Evolutionary conservation across 495 filamentous ascomycete species (phyloP).

Genomic region (Annulohypoxylon stygium): DNA sequence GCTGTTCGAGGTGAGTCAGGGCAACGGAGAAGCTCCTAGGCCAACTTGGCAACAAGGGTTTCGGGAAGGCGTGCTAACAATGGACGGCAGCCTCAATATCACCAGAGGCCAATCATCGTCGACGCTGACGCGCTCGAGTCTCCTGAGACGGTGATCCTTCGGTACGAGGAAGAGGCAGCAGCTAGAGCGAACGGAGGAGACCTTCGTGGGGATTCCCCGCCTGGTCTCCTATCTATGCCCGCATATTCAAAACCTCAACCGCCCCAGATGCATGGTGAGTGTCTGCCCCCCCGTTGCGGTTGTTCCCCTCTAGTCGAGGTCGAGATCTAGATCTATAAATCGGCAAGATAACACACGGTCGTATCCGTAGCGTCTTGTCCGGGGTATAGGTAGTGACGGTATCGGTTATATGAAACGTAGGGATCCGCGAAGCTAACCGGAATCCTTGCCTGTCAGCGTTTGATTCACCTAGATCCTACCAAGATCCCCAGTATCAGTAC

Average conservation of each 20-base stretch:
- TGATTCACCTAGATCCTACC: conserved; percentile 57
- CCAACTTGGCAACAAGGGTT: conserved; percentile 1
- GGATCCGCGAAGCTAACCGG: conserved; percentile 49
- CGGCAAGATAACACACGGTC: neutral
- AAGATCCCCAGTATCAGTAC: conserved; percentile 62
- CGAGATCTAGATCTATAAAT: conserved; percentile 37
- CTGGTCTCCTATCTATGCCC: conserved; percentile 65
- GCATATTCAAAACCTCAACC: conserved; percentile 59
- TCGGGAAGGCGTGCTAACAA: conserved; percentile 21
- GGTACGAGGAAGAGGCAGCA: conserved; percentile 62
- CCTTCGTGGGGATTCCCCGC: conserved; percentile 63
- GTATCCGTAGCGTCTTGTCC: neutral
- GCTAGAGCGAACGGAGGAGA: conserved; percentile 61
- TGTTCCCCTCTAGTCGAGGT: neutral
- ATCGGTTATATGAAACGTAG: neutral
- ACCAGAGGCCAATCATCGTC: conserved; percentile 64
- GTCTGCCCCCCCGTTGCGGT: neutral
- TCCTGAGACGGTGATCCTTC: conserved; percentile 63
- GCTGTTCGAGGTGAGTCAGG: conserved; percentile 63
- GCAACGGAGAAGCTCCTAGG: neutral
- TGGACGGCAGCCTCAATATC: conserved; percentile 59
- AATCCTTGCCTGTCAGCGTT: conserved; percentile 59
- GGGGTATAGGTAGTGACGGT: neutral
- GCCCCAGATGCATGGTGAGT: conserved; percentile 64
- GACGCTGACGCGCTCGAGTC: conserved; percentile 62